Base-by-base conservation (phyloP, 2,329 filamentous ascomycete genomes). In the Monosporascus sp. region DNA sequence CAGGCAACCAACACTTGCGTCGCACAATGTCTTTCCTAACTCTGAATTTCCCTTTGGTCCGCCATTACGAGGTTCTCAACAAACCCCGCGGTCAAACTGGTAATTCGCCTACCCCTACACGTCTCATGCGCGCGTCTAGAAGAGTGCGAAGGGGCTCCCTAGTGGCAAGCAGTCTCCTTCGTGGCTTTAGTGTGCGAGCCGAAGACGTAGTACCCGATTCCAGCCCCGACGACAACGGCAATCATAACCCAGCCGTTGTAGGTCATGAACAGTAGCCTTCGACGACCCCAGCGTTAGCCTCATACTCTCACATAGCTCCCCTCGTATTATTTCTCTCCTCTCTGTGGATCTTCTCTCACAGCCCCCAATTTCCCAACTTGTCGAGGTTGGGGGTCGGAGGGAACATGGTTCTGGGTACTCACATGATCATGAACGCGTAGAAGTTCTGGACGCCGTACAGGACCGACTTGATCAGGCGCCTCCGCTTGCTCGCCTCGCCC, bases 371-470 rank as follows among this genome's bases (percentile, higher is more conserved):
- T 7, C 40, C 20, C n/a, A 43, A 22, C 40, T 20, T 22, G 40
- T 11, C 20, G 20, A 7, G 26, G 9, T 22, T 14, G 48, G 24
- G 17, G 40, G 14, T 9, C 2, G 17, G 14, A 17, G 40, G 37
- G 22, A 35, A 31, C 55, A 16, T 17, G 5, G 37, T 47, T 7
- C 2, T 47, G 27, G 27, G 27, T 2, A 86, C 93, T 85, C 71
- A 97, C 94, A 99, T 99, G 69, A 99, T 92, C 80, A 99, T 97
- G 67, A 99, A 97, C 47, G 92, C 95, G 72, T 99, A 99, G 72
- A 97, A 97, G 62, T 94, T 95, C 77, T 99, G 94, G 50, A 94
- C 72, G 20, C 87, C 93, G 76, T 99, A 99, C 52, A 99, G 75
- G 35, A 81, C 72, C 27, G 89, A 89, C 78, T 96, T 93, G 70